Percentiles rank a stretch among this genome's conserved stretches.
phyloP scores from a whole-genome alignment of 495 filamentous ascomycete genomes.

The Clohesyomyces aquaticus region DNA sequence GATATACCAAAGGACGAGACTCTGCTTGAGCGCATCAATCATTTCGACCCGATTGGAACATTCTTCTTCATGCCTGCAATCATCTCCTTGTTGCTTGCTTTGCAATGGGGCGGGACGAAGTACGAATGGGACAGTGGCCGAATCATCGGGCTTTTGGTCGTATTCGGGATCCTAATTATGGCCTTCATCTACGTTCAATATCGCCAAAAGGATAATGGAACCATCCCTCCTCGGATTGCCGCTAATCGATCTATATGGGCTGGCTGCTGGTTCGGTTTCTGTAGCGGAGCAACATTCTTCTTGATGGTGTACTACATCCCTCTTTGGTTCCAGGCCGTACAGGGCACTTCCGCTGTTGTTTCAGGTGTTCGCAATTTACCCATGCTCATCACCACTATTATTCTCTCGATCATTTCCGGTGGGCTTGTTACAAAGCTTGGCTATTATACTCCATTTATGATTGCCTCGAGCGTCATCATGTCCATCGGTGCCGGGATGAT shows the following conservation, averaged over 20 bases:
- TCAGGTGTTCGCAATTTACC: conserved; percentile 54
- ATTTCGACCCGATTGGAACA: conserved; percentile 70
- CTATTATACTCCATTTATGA: not conserved
- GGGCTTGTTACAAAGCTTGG: not conserved
- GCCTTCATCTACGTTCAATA: conserved; percentile 1
- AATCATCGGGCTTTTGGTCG: conserved; percentile 69
- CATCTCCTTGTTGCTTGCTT: conserved; percentile 70
- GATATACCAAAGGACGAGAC: not conserved
- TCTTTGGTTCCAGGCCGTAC: conserved; percentile 26
- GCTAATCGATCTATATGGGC: not conserved
- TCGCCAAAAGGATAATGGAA: not conserved
- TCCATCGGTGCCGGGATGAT: not conserved
- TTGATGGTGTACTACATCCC: conserved; percentile 27
- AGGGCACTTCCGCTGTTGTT: conserved; percentile 68
- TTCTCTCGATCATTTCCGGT: not conserved
- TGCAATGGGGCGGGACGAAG: conserved; percentile 81
- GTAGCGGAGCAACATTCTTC: conserved; percentile 1
- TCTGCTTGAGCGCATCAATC: conserved; percentile 52
- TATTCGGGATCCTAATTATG: not conserved
- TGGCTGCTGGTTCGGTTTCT: conserved; percentile 7
- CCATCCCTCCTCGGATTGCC: conserved; percentile 4
- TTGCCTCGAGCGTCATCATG: not conserved
- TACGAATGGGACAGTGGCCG: conserved; percentile 68
- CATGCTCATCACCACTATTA: not conserved
- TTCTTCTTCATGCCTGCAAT: conserved; percentile 70